These are phyloP conservation scores for Claviceps sp. DNA, from an alignment of 2,329 filamentous ascomycete species.

Conservation along the genomic window DNA sequence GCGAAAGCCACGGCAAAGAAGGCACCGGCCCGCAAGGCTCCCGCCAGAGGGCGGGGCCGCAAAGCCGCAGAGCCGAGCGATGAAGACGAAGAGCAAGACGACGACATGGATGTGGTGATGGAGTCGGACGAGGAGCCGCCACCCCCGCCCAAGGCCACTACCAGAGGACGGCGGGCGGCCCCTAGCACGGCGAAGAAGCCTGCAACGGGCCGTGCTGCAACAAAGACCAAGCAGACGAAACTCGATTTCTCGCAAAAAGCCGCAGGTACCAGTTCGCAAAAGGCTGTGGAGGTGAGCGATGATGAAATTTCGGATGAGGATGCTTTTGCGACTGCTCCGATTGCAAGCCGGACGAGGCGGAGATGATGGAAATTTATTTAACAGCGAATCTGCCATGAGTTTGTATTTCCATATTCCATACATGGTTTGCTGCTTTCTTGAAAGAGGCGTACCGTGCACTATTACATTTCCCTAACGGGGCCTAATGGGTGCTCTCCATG, in stretches of 20 bases:
- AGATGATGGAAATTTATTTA: constrained; percentile 9
- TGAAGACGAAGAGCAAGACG: constrained; percentile 30
- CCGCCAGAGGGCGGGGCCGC: constrained; percentile 27
- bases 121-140: constrained; percentile 36
- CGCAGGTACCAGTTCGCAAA: constrained; percentile 26
- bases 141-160: constrained; percentile 21
- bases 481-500: too few relatives aligned
- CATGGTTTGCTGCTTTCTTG: too few relatives aligned
- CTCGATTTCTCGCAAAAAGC: constrained; percentile 25
- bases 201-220: constrained; percentile 9
- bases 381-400: too few relatives aligned
- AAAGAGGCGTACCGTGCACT: too few relatives aligned
- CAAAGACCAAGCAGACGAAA: constrained; percentile 19
- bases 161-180: constrained; percentile 11
- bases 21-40: constrained; percentile 31
- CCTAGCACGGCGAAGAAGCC: constrained; percentile 14
- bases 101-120: constrained; percentile 38
- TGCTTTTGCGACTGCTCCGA: constrained; percentile 41
- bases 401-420: too few relatives aligned
- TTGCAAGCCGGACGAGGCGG: constrained; percentile 19
- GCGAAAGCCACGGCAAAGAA: constrained; percentile 23
- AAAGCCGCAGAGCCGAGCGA: constrained; percentile 19
- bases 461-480: too few relatives aligned
- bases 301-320: constrained; percentile 53
- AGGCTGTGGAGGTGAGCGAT: constrained; percentile 46